A percentile compares a stretch with the other conserved stretches of the same genome.
These are phyloP conservation scores for Aspergillus ustus DNA, from an alignment of 2,329 filamentous ascomycete species.

Conservation along the genomic window DNA sequence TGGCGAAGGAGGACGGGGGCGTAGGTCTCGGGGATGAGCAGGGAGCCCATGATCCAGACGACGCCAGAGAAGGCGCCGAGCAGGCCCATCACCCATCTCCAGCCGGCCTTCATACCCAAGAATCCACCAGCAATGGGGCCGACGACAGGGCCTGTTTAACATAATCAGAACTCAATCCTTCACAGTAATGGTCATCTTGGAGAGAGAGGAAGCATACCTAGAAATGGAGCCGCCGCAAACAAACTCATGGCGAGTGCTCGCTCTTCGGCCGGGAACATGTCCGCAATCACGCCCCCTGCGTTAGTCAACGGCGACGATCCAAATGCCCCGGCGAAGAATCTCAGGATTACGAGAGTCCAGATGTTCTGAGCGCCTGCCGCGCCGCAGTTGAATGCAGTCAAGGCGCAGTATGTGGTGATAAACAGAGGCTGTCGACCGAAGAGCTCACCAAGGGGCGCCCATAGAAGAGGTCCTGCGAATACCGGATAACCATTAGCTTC, in stretches of 20 bases:
- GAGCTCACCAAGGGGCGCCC: too few relatives aligned
- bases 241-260: background rate
- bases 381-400: too few relatives aligned
- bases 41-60: slow-evolving; percentile 32
- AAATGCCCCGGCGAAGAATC: too few relatives aligned
- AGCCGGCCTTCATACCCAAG: slow-evolving; percentile 35
- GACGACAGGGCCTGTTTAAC: slow-evolving; percentile 16
- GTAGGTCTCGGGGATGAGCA: slow-evolving; percentile 36
- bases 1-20: slow-evolving; percentile 35
- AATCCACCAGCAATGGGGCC: slow-evolving; percentile 37
- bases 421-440: too few relatives aligned
- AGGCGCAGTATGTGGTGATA: too few relatives aligned
- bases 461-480: too few relatives aligned
- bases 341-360: too few relatives aligned
- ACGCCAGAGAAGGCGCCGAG: slow-evolving; percentile 34
- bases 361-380: too few relatives aligned
- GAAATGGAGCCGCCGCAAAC: background rate
- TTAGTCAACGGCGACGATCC: too few relatives aligned
- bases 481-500: too few relatives aligned
- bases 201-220: background rate
- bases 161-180: background rate
- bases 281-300: background rate
- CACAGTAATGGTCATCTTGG: background rate
- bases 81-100: slow-evolving; percentile 38
- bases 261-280: background rate